phyloP scores from a whole-genome alignment of 306 rosid genomes.

The Lablab purpureus region DNA sequence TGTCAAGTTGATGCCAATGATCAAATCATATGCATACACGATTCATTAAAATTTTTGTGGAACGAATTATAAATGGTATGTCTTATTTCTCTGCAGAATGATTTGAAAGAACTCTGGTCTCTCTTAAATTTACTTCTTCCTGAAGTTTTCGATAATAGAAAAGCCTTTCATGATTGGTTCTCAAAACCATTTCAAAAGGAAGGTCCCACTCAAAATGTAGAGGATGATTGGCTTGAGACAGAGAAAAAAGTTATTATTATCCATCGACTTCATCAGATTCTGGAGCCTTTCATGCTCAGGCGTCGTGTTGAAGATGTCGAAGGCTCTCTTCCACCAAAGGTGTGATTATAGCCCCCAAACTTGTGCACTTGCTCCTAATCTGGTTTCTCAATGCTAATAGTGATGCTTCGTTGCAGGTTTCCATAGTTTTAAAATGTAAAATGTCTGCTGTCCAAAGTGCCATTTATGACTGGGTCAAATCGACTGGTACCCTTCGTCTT shows the following conservation, averaged over 20 bases:
- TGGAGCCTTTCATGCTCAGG: conserved; percentile 99
- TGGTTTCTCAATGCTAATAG: conserved; percentile 45
- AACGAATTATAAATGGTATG: conserved; percentile 29
- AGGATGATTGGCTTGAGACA: conserved; percentile 99
- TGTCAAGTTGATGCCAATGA: conserved; percentile 18
- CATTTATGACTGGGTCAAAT: conserved; percentile 93
- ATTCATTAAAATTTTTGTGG: conserved; percentile 15
- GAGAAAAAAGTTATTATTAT: conserved; percentile 95
- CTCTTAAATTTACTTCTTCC: conserved; percentile 97
- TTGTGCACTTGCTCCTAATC: conserved; percentile 30
- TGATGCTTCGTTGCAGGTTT: conserved; percentile 71
- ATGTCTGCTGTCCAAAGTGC: conserved; percentile 98
- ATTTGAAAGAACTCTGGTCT: conserved; percentile 99
- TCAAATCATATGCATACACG: conserved; percentile 29
- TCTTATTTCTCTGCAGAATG: conserved; percentile 72
- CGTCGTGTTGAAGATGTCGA: conserved; percentile 99
- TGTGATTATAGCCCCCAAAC: conserved; percentile 47
- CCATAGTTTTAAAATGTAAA: conserved; percentile 83
- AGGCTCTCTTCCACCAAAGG: conserved; percentile 98
- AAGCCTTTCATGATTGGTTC: conserved; percentile 99
- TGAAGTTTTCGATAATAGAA: conserved; percentile 94
- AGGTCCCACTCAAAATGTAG: conserved; percentile 75
- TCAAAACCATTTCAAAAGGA: conserved; percentile 97
- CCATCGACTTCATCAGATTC: conserved; percentile 98
- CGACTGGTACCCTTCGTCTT: conserved; percentile 97